Evolutionary conservation across 441 rosid genomes (phyloP).

Genomic region (Jatropha multifida): DNA sequence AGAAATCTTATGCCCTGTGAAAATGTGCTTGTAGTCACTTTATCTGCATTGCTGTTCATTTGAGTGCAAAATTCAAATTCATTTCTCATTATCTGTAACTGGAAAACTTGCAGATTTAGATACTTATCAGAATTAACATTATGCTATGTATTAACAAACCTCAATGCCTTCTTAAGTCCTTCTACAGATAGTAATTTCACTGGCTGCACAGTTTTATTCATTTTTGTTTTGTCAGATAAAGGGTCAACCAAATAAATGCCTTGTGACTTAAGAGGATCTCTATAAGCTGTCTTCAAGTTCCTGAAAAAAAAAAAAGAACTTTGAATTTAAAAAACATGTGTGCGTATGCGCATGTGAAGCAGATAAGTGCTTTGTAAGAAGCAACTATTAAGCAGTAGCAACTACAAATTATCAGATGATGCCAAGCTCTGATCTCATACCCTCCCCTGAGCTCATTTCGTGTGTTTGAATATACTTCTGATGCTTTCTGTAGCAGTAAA

Average conservation of each 20-base stretch:
- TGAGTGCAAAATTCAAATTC: conserved; percentile 12
- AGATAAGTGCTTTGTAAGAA: too few species aligned
- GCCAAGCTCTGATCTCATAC: conserved; percentile 42
- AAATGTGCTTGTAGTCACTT: conserved; percentile 79
- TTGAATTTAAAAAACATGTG: too few species aligned
- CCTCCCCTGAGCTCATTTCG: conserved; percentile 90
- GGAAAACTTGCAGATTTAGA: background rate
- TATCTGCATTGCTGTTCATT: conserved; percentile 71
- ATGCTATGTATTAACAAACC: conserved; percentile 38
- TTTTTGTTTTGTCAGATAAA: conserved; percentile 45
- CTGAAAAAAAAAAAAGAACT: conserved; percentile 28
- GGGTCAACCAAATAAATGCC: conserved; percentile 76
- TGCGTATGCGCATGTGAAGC: too few species aligned
- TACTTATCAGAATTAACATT: conserved; percentile 7
- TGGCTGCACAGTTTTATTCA: conserved; percentile 52
- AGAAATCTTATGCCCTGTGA: conserved; percentile 97
- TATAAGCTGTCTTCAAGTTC: conserved; percentile 66
- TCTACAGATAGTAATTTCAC: conserved; percentile 70
- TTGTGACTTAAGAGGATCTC: conserved; percentile 46
- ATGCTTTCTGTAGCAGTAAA: conserved; percentile 54
- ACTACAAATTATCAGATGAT: conserved; percentile 4
- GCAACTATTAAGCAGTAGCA: background rate
- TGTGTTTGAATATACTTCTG: conserved; percentile 55
- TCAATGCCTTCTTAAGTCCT: conserved; percentile 76
- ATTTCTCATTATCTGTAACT: background rate